Conservation (phyloP, 139 green algal genomes). For the Coccomyxa sp. region DNA sequence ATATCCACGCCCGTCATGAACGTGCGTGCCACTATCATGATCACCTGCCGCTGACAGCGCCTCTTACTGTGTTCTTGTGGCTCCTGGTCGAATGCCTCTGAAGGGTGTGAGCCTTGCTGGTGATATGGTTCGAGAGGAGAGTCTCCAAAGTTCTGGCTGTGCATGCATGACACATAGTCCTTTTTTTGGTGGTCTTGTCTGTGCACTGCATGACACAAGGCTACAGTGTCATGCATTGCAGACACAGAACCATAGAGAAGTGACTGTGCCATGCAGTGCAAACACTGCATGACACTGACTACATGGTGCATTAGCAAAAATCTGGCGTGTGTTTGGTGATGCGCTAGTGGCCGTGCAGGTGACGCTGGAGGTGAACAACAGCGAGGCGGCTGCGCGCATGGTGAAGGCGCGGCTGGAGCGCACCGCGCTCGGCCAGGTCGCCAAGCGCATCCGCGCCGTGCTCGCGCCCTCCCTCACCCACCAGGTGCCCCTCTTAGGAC, state of each 20-base stretch:
- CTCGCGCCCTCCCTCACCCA: conserved; percentile 7
- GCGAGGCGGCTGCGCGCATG: conserved; percentile 68
- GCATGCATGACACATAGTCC: not conserved
- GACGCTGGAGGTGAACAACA: conserved; percentile 55
- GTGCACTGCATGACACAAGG: no score
- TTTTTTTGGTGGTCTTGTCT: no score
- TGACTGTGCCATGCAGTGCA: not conserved
- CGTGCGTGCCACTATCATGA: conserved; percentile 29
- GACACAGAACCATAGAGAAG: no score
- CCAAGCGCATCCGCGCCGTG: conserved; percentile 38
- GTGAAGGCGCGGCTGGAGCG: conserved; percentile 90
- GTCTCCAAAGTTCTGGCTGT: not conserved
- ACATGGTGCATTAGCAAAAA: not conserved
- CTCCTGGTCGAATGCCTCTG: not conserved
- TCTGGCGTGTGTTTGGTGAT: not conserved
- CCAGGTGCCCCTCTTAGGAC: no score
- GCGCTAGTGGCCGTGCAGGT: conserved; percentile 35
- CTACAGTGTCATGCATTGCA: no score
- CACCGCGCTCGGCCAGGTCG: conserved; percentile 84
- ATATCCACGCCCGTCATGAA: conserved; percentile 96
- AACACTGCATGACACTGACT: not conserved
- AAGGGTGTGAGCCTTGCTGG: no score
- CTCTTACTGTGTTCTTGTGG: not conserved
- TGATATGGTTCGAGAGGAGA: not conserved
- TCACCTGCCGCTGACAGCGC: not conserved